These are phyloP conservation scores for Sclerotinia minor DNA, from an alignment of 2,329 filamentous ascomycete species.

Conservation along the genomic window DNA sequence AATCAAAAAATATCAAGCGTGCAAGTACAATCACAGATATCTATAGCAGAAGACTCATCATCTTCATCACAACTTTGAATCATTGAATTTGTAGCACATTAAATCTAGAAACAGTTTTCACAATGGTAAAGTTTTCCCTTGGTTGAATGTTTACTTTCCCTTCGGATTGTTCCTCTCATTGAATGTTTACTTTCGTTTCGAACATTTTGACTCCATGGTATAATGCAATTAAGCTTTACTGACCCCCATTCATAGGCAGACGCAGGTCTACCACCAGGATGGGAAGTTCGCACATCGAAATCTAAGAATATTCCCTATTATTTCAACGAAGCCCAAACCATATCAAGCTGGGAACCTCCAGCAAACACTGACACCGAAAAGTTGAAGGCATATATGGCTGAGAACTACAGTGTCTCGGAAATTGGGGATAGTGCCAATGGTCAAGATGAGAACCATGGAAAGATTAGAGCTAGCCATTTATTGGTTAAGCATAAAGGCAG, in stretches of 20 bases:
- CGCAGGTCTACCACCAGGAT: constrained; percentile 78
- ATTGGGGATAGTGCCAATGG: constrained; percentile 43
- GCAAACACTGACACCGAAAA: constrained; percentile 84
- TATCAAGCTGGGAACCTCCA: constrained; percentile 95
- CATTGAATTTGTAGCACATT: background rate
- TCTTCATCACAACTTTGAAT: background rate
- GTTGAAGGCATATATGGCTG: constrained; percentile 91
- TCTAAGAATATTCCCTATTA: constrained; percentile 99
- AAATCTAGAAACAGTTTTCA: background rate
- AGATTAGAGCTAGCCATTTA: constrained; percentile 90
- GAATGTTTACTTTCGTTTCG: background rate
- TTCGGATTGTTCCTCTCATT: background rate
- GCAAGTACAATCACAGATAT: background rate
- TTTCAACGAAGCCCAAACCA: constrained; percentile 84
- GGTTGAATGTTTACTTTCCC: background rate
- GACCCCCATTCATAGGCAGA: constrained; percentile 53
- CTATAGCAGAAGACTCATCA: background rate
- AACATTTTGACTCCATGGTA: background rate
- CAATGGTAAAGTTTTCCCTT: constrained; percentile 23
- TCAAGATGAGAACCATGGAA: constrained; percentile 59
- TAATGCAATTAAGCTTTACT: constrained; percentile 13
- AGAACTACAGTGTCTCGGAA: constrained; percentile 68
- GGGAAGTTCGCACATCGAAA: constrained; percentile 97
- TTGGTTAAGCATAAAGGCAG: constrained; percentile 92
- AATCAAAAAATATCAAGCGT: background rate